These are phyloP conservation scores for Sporobolomyces phaffii DNA, from an alignment of 768 basidiomycete species.

Conservation along the genomic window DNA sequence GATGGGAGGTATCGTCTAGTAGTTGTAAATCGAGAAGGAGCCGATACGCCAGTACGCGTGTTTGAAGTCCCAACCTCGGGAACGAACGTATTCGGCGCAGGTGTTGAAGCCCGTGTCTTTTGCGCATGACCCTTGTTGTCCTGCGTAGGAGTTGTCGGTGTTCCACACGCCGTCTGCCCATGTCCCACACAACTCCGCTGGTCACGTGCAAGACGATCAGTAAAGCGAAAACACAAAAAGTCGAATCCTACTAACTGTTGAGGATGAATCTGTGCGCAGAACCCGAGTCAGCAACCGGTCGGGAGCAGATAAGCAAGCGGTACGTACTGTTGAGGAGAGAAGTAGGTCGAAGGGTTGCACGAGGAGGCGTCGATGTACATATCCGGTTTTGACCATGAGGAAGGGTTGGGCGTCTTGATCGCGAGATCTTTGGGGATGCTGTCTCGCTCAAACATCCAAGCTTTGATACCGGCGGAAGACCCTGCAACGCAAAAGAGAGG, in stretches of 20 bases:
- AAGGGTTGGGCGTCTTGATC: slow-evolving; percentile 47
- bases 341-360: slow-evolving; percentile 26
- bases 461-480: slow-evolving; percentile 49
- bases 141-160: slow-evolving; percentile 21
- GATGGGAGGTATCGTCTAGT: neutral
- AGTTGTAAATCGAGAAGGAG: slow-evolving; percentile 16
- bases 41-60: slow-evolving; percentile 24
- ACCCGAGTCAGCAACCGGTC: neutral
- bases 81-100: slow-evolving; percentile 12
- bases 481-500: no score
- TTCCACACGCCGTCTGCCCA: slow-evolving; percentile 17
- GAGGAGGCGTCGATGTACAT: slow-evolving; percentile 41
- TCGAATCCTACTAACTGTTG: no score
- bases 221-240: neutral
- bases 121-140: slow-evolving; percentile 6
- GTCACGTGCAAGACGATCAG: neutral
- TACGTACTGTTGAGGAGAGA: slow-evolving; percentile 8
- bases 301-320: neutral
- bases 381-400: slow-evolving; percentile 49
- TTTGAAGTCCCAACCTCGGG: slow-evolving; percentile 7
- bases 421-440: slow-evolving; percentile 32
- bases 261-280: no score
- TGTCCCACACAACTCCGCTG: neutral
- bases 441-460: slow-evolving; percentile 52
- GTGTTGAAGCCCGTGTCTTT: slow-evolving; percentile 4